Percentiles rank a stretch among this genome's conserved stretches.
phyloP scores from a whole-genome alignment of 1,284 basidiomycete genomes.

The Leccinum angustisporum region DNA sequence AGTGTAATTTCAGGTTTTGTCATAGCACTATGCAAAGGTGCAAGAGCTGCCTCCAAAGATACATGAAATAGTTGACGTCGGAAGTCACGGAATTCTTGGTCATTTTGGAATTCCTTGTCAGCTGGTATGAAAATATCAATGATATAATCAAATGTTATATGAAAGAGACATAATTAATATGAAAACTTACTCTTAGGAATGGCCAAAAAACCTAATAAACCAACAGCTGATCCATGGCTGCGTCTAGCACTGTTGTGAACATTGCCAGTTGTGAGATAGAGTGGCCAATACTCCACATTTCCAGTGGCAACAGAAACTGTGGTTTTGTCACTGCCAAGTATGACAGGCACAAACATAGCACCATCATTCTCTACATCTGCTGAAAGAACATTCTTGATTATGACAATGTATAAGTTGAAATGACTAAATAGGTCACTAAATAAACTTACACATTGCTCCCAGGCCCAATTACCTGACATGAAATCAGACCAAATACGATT shows the following conservation, averaged over 20 bases:
- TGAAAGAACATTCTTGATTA: not conserved
- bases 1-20: not conserved
- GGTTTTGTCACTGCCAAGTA: slow-evolving; percentile 11
- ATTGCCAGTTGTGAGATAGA: not conserved
- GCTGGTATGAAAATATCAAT: not conserved
- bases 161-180: not conserved
- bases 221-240: not conserved
- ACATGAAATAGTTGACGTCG: not conserved
- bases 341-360: slow-evolving; percentile 1
- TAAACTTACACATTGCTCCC: not conserved
- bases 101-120: not conserved
- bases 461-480: not conserved
- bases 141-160: not conserved
- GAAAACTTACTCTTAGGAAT: not conserved
- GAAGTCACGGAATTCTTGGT: not conserved
- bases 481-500: not conserved
- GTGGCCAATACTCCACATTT: not conserved
- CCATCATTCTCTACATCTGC: not conserved
- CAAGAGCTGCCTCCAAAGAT: not conserved
- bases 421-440: too few species aligned
- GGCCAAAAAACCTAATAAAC: not conserved
- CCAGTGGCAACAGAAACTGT: slow-evolving; percentile 7
- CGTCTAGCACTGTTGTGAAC: not conserved
- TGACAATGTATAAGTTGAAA: too few species aligned
- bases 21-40: not conserved